A percentile compares a stretch with the other conserved stretches of the same genome.
Evolutionary conservation across 2,329 filamentous ascomycete species (phyloP).

Genomic region (Trichocomaceae sp.): DNA sequence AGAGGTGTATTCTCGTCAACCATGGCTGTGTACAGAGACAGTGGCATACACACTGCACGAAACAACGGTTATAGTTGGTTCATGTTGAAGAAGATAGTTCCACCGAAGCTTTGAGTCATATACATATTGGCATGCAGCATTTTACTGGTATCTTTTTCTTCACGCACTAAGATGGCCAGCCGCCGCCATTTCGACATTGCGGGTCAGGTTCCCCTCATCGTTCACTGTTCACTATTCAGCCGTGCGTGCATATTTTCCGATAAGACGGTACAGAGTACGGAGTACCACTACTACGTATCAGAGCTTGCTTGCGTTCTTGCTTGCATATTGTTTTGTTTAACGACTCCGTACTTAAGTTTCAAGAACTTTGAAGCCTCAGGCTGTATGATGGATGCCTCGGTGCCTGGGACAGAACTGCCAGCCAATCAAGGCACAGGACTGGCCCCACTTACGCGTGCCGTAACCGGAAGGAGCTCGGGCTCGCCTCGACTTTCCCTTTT

Average conservation of each 20-base stretch:
- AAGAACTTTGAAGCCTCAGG: too few relatives aligned
- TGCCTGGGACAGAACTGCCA: not conserved
- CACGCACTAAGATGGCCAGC: not conserved
- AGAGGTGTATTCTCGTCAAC: conserved; percentile 18
- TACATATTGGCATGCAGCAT: not conserved
- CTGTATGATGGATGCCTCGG: too few relatives aligned
- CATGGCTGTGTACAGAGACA: not conserved
- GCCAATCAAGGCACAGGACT: not conserved
- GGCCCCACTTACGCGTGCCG: not conserved
- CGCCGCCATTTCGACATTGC: not conserved
- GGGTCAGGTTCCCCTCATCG: conserved; percentile 7
- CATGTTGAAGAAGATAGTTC: conserved; percentile 11
- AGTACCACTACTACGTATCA: too few relatives aligned
- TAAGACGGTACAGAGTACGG: too few relatives aligned
- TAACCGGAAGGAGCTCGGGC: not conserved
- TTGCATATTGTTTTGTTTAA: too few relatives aligned
- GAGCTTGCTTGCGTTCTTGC: too few relatives aligned
- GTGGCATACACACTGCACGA: not conserved
- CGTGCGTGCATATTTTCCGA: not conserved
- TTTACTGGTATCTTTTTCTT: conserved; percentile 4
- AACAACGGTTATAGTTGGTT: not conserved
- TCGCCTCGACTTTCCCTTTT: conserved; percentile 8
- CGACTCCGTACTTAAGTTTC: too few relatives aligned
- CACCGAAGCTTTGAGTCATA: not conserved
- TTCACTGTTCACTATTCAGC: too few relatives aligned